Evolutionary conservation across 768 basidiomycete species (phyloP).

Genomic region (Tricholoma bakamatsutake): DNA sequence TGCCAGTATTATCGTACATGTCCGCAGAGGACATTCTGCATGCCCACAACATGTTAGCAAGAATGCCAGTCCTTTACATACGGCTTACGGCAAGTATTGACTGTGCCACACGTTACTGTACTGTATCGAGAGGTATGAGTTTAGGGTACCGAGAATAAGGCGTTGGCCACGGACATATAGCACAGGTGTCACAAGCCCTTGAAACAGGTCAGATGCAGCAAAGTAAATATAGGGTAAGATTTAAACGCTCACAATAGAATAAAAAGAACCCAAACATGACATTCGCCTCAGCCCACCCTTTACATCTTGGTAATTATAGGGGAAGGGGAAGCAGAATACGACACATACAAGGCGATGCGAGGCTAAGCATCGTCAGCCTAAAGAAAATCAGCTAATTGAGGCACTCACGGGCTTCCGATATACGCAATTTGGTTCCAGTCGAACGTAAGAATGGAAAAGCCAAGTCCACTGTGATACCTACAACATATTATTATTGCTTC

Average conservation of each 20-base stretch:
- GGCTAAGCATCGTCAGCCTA: constrained; percentile 20
- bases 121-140: constrained; percentile 19
- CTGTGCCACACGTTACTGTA: constrained; percentile 52
- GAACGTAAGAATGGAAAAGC: constrained; percentile 48
- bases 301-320: constrained; percentile 11
- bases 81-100: constrained; percentile 51
- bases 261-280: constrained; percentile 55
- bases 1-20: constrained; percentile 58
- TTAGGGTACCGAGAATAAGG: constrained; percentile 1
- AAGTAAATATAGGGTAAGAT: not conserved
- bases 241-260: constrained; percentile 48
- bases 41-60: constrained; percentile 8
- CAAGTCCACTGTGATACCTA: constrained; percentile 40
- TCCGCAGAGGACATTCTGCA: constrained; percentile 37
- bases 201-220: constrained; percentile 2
- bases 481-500: not conserved
- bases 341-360: constrained; percentile 43
- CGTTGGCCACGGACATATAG: constrained; percentile 30
- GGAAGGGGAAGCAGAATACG: not conserved
- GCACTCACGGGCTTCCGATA: constrained; percentile 54
- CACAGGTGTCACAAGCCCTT: constrained; percentile 46
- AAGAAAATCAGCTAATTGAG: constrained; percentile 1
- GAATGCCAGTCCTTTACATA: not conserved
- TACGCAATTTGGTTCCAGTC: constrained; percentile 70
- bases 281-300: constrained; percentile 77